phyloP scores from a whole-genome alignment of 2,329 filamentous ascomycete species.

The Cryphonectria nitschkei region DNA sequence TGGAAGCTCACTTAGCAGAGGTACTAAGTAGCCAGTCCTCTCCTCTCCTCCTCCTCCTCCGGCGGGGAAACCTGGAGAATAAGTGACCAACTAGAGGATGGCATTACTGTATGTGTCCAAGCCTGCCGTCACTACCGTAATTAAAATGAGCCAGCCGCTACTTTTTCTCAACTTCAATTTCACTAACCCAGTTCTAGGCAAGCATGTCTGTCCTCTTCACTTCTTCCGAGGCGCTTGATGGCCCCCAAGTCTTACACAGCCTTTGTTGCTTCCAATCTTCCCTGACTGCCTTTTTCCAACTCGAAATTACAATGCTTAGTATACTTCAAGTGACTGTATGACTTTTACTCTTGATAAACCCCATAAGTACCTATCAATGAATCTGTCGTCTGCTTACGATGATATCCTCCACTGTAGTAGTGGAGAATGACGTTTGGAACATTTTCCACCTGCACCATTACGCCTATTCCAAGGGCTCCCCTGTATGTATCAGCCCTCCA shows the following conservation, averaged over 20 bases:
- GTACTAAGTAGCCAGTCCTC: background rate
- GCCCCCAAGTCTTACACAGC: background rate
- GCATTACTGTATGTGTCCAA: background rate
- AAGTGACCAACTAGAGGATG: background rate
- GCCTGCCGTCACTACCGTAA: background rate
- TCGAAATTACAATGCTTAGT: background rate
- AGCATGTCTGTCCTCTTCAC: background rate
- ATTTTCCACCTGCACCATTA: conserved; percentile 12
- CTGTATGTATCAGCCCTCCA: conserved; percentile 2
- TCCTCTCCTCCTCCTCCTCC: background rate
- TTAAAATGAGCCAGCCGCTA: background rate
- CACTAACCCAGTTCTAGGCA: background rate
- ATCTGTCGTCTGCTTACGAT: background rate
- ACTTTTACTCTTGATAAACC: background rate
- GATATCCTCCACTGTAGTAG: background rate
- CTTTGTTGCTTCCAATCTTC: background rate
- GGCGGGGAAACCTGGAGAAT: background rate
- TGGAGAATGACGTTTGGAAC: conserved; percentile 9
- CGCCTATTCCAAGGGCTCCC: conserved; percentile 12
- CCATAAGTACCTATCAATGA: background rate
- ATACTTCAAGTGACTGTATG: background rate
- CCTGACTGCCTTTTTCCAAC: background rate
- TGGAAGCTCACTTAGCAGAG: background rate
- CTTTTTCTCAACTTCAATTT: background rate
- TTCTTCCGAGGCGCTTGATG: background rate